Evolutionary conservation across 371 early-diverging fungal genomes (phyloP).

Genomic region (Zychaea mexicana): DNA sequence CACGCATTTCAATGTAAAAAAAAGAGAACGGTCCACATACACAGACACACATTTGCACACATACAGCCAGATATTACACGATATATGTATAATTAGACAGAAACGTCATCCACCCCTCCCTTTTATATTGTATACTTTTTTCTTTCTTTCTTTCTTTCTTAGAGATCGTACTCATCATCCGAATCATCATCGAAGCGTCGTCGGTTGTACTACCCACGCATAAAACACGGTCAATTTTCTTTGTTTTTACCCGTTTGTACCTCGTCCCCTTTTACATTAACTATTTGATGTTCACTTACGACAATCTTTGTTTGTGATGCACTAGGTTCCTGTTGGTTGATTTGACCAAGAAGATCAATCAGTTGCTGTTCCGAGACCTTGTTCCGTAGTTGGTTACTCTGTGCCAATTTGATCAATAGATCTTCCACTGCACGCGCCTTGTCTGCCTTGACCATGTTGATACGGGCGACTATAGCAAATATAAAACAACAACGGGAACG

Average conservation of each 20-base stretch:
- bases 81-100: too few relatives aligned
- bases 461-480: constrained; percentile 80
- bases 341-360: constrained; percentile 83
- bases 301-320: constrained; percentile 77
- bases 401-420: constrained; percentile 87
- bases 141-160: too few relatives aligned
- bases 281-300: constrained; percentile 32
- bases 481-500: not conserved
- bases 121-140: not conserved
- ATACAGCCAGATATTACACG: too few relatives aligned
- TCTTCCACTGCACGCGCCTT: constrained; percentile 92
- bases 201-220: constrained; percentile 64
- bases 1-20: not conserved
- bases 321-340: constrained; percentile 70
- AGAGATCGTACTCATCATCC: constrained; percentile 72
- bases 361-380: constrained; percentile 85
- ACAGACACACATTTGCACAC: not conserved
- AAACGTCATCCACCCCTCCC: not conserved
- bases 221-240: too few relatives aligned
- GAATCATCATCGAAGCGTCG: constrained; percentile 65
- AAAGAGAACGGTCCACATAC: not conserved
- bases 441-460: constrained; percentile 88
- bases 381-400: constrained; percentile 77
- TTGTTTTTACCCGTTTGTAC: too few relatives aligned
- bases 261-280: not conserved